A percentile compares a stretch with the other conserved stretches of the same genome.
phyloP scores from a whole-genome alignment of 345 rosid genomes.

The Acer saccharum region DNA sequence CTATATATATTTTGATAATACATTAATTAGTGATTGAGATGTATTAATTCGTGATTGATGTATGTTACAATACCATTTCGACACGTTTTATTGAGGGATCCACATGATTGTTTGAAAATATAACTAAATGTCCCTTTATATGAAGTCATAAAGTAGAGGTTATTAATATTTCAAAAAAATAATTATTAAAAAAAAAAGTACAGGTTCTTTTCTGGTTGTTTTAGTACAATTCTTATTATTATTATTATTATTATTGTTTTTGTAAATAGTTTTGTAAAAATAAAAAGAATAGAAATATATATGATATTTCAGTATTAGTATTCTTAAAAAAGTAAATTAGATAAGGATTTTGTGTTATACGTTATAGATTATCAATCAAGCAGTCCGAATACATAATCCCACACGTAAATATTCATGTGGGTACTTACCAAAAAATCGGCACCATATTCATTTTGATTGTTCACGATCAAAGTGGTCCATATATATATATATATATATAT shows the following conservation, averaged over 20 bases:
- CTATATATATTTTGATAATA: neutral
- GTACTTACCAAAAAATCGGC: too few species aligned
- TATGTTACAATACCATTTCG: conserved; percentile 12
- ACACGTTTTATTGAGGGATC: conserved; percentile 36
- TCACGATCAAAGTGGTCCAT: conserved; percentile 22
- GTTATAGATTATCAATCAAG: too few species aligned
- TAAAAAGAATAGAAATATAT: too few species aligned
- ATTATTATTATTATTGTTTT: too few species aligned
- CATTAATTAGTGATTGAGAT: neutral
- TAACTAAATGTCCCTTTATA: neutral
- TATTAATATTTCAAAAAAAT: neutral
- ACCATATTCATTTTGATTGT: too few species aligned
- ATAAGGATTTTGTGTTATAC: neutral
- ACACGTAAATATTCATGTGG: too few species aligned
- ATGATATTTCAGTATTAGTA: too few species aligned
- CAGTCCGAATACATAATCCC: too few species aligned
- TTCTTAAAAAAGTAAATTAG: neutral
- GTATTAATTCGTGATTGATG: neutral
- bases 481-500: too few species aligned
- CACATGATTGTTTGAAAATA: conserved; percentile 19
- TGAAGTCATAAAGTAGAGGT: neutral
- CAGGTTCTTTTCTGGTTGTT: neutral
- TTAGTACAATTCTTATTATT: too few species aligned
- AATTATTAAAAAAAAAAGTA: too few species aligned
- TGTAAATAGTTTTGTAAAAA: too few species aligned